Evolutionary conservation across 805 yeast genomes (phyloP).

Genomic region (Hanseniaspora lindneri): DNA sequence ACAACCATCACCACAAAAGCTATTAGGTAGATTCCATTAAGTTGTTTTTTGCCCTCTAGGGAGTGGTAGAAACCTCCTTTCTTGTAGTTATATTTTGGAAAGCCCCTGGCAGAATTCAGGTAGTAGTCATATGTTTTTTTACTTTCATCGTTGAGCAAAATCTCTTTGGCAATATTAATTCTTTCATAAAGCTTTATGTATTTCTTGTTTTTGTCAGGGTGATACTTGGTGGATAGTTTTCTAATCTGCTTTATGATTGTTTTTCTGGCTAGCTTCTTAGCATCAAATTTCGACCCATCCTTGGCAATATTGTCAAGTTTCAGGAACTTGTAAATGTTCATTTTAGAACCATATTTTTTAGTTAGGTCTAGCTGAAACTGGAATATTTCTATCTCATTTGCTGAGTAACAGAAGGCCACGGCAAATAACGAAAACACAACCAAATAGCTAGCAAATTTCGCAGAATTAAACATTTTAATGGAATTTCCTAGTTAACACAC

Average conservation of each 20-base stretch:
- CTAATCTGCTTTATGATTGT: slow-evolving; percentile 58
- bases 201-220: slow-evolving; percentile 67
- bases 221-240: slow-evolving; percentile 56
- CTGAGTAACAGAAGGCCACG: slow-evolving; percentile 35
- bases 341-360: slow-evolving; percentile 48
- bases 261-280: slow-evolving; percentile 33
- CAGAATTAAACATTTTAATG: no score
- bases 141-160: slow-evolving; percentile 48
- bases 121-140: slow-evolving; percentile 77
- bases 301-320: slow-evolving; percentile 31
- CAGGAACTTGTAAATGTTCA: slow-evolving; percentile 60
- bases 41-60: slow-evolving; percentile 44
- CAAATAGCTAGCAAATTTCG: neutral
- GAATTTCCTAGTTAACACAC: no score
- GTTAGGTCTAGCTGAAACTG: slow-evolving; percentile 52
- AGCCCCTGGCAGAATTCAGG: slow-evolving; percentile 49
- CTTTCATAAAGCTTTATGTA: slow-evolving; percentile 52
- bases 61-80: slow-evolving; percentile 44
- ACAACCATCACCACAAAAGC: slow-evolving; percentile 40
- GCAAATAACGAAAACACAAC: neutral
- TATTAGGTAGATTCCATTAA: slow-evolving; percentile 30
- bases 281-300: neutral
- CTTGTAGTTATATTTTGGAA: slow-evolving; percentile 68
- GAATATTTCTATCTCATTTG: slow-evolving; percentile 73
- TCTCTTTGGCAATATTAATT: slow-evolving; percentile 61